phyloP scores from a whole-genome alignment of 257 asterid genomes.

The Buddleja alternifolia region DNA sequence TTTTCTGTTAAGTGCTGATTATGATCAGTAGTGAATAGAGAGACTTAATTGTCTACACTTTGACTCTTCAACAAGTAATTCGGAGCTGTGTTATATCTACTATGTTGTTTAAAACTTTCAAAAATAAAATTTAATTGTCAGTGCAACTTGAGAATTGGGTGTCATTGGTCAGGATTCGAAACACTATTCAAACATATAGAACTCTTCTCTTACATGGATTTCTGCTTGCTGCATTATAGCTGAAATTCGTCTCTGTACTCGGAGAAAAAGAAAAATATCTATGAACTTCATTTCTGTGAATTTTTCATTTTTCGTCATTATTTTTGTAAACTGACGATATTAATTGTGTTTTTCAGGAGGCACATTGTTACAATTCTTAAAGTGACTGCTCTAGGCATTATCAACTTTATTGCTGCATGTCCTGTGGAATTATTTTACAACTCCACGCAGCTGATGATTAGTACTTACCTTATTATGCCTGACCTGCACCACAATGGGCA shows the following conservation, averaged over 20 bases:
- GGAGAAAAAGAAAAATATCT: not conserved
- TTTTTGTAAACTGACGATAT: constrained; percentile 7
- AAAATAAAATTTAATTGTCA: not conserved
- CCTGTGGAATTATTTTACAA: constrained; percentile 34
- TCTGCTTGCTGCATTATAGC: not conserved
- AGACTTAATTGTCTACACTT: not conserved
- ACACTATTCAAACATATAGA: not conserved
- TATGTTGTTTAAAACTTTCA: not conserved
- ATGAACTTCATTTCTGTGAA: not conserved
- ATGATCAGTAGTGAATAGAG: not conserved
- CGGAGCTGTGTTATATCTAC: not conserved
- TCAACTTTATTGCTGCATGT: constrained; percentile 42
- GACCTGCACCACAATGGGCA: constrained; percentile 56
- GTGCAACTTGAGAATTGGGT: not conserved
- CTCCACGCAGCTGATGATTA: constrained; percentile 46
- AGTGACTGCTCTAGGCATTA: constrained; percentile 29
- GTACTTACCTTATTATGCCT: constrained; percentile 42
- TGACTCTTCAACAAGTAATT: constrained; percentile 13
- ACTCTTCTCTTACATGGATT: not conserved
- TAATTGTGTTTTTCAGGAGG: constrained; percentile 37
- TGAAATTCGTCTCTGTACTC: not conserved
- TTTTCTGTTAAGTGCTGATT: constrained; percentile 3
- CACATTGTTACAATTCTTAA: constrained; percentile 22
- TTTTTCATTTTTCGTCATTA: not conserved
- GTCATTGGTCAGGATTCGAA: not conserved